Evolutionary conservation across 495 filamentous ascomycete genomes (phyloP), one percentile per base, ranked within the genome.

Genomic region (Aspergillus biplanus): DNA sequence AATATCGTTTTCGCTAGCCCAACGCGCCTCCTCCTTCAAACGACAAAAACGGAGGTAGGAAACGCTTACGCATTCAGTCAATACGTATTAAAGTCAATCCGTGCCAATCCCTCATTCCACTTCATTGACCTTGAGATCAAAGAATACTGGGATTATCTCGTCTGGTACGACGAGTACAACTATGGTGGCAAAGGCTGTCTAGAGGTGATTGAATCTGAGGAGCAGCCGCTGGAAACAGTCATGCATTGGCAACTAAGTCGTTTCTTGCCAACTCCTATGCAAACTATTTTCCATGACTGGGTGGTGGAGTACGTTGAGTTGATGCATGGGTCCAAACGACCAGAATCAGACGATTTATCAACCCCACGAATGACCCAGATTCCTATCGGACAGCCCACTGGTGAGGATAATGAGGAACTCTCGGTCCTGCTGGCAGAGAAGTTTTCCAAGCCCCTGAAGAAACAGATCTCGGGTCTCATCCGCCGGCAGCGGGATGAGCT

Each of bases 161-260:
- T 97, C n/a, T 99, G 95, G 95, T 97, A 97, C 64, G 95, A 99
- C 73, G 93, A 97, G 76, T 95, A 93, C 79, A 99, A 99, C 75
- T 97, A 97, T 72, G 95, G 95, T 57, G 95, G 95, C 59, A 97
- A 95, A 70, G 96, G 92, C 4, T 95, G 90, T 69, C 84, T 86
- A 34, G 85, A 95, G 66, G 91, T 97, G 11, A 82, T 89, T 33
- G 95, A 96, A 70, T 81, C 83, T 39, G 94, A 97, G 54, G 85
- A 90, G 34, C 93, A 97, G 73, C 80, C 86, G n/a, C 83, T 99
- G 18, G 91, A 96, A 65, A 94, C 89, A 39, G 87, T 98, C 72
- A 97, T 98, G 95, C 91, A 96, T 72, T 99, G 96, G 96, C 96
- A 98, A 73, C 87, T 98, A 62, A 89, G 83, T 59, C 92, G 90